Evolutionary conservation across 805 yeast genomes (phyloP).

Genomic region (Kregervanrija pseudodelftensis): DNA sequence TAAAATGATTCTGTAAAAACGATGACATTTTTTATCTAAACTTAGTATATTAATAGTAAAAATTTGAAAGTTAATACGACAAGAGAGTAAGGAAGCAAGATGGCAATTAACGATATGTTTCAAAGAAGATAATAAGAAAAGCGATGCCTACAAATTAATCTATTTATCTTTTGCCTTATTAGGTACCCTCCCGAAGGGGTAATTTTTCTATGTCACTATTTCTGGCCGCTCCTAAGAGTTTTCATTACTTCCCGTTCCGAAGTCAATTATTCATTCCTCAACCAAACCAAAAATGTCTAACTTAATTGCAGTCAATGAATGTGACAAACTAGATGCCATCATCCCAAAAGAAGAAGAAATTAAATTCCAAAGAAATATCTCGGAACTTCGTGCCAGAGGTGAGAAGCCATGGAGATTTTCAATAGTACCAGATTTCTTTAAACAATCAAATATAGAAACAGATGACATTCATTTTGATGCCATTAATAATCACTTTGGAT

Average conservation of each 20-base stretch:
- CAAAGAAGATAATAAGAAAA: no score
- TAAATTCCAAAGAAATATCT: slow-evolving; percentile 6
- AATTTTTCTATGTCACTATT: no score
- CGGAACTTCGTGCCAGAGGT: no score
- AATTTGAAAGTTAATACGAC: not conserved
- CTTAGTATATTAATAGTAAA: not conserved
- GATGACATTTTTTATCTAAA: slow-evolving; percentile 12
- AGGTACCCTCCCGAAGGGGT: no score
- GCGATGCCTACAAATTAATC: no score
- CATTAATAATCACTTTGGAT: slow-evolving; percentile 37
- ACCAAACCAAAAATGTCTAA: slow-evolving; percentile 8
- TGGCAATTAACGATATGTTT: no score
- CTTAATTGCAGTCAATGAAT: slow-evolving; percentile 15
- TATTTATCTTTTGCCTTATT: no score
- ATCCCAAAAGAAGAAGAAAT: slow-evolving; percentile 14
- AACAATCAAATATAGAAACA: slow-evolving; percentile 35
- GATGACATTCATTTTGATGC: slow-evolving; percentile 43
- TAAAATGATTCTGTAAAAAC: slow-evolving; percentile 25
- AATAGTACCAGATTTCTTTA: slow-evolving; percentile 43
- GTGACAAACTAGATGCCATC: slow-evolving; percentile 25
- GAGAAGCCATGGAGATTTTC: slow-evolving; percentile 36
- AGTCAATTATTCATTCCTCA: not conserved
- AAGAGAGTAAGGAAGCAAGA: not conserved
- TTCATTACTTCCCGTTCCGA: no score
- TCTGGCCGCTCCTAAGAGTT: no score